Base-by-base conservation (phyloP, 805 yeast species). In the Wickerhamiella slavikovae region DNA sequence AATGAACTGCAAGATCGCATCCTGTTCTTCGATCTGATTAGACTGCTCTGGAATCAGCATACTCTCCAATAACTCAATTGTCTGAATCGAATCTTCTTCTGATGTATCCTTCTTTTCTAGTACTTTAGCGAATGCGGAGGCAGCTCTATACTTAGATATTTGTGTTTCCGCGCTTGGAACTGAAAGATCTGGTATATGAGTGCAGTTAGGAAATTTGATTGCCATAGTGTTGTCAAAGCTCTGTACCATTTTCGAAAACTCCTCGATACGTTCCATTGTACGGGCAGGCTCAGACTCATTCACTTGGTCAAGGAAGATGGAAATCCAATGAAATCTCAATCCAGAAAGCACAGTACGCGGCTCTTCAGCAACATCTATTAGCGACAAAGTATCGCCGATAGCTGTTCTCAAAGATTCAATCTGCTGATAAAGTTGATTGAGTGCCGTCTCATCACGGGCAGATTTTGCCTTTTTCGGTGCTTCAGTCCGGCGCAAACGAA, bases 141-240 rank as follows among this genome's bases (percentile, higher is more conserved):
- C 64, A 0, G 85, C 77, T 17, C 69, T 66, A 10, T 77, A 57
- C 29, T 79, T 77, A 2, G 83, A 71, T 13, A 71, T 53, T 40
- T 79, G 83, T 4, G 67, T 57, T 21, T 58, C 59, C 6, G 78
- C 58, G 4, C 64, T 56, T 1, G 57, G 51, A 1, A 48, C 29
- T 24, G 62, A 69, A 3, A 83, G 48, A 1, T 58, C 52, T 2
- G 79, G 72, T 11, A 83, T 66, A 32, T 61, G 54, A 1, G 58
- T 54, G 38, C 63, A 74, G 43, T 82, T 80, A 1, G 68, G 59
- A 45, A 64, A 68, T 0, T 48, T 41, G 0, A 73, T 50, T 6
- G 51, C 44, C 2, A 59, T 22, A 2, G 30, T 32, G 1, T 27
- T 35, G 18, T 2, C 35, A 25, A 8, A 25, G 3, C 25, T 27